A percentile compares a stretch with the other conserved stretches of the same genome.
Evolutionary conservation across 805 yeast genomes (phyloP).

Genomic region (Candida andamanensis): DNA sequence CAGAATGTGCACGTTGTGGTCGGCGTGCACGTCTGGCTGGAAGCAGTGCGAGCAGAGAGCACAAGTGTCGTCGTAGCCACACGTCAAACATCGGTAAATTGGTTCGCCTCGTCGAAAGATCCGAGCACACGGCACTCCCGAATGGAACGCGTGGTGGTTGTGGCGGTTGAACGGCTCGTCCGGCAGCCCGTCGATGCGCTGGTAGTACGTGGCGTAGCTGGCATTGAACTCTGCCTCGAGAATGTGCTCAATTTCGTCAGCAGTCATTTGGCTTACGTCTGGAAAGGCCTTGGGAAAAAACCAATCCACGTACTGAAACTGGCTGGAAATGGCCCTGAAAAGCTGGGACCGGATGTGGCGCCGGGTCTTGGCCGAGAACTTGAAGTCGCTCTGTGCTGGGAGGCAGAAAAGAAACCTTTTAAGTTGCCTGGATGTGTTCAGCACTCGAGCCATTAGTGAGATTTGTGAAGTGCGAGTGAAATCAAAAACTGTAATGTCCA

Average conservation of each 20-base stretch:
- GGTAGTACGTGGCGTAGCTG: slow-evolving; percentile 28
- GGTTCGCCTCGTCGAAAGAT: slow-evolving; percentile 77
- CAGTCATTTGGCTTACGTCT: slow-evolving; percentile 2
- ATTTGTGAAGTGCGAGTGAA: slow-evolving; percentile 1
- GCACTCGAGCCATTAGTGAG: background rate
- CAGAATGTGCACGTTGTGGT: slow-evolving; percentile 63
- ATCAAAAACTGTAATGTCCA: no score
- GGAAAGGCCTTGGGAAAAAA: slow-evolving; percentile 27
- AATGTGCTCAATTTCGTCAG: slow-evolving; percentile 9
- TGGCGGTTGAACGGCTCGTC: slow-evolving; percentile 18
- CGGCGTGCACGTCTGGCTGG: slow-evolving; percentile 61
- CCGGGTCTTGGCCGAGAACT: slow-evolving; percentile 20
- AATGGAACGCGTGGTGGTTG: slow-evolving; percentile 42
- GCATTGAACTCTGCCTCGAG: slow-evolving; percentile 26
- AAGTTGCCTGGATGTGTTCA: slow-evolving; percentile 7
- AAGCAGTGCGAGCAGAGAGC: slow-evolving; percentile 78
- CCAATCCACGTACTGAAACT: slow-evolving; percentile 30
- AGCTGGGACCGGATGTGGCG: slow-evolving; percentile 25
- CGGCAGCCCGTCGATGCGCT: slow-evolving; percentile 10
- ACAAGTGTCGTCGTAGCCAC: slow-evolving; percentile 80
- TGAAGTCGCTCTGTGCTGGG: slow-evolving; percentile 25
- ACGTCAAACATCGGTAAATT: slow-evolving; percentile 66
- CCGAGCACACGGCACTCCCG: slow-evolving; percentile 67
- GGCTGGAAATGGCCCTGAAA: slow-evolving; percentile 25
- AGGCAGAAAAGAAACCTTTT: slow-evolving; percentile 30